phyloP scores from a whole-genome alignment of 176 grass and related monocot genomes.

The Elymus sibiricus region DNA sequence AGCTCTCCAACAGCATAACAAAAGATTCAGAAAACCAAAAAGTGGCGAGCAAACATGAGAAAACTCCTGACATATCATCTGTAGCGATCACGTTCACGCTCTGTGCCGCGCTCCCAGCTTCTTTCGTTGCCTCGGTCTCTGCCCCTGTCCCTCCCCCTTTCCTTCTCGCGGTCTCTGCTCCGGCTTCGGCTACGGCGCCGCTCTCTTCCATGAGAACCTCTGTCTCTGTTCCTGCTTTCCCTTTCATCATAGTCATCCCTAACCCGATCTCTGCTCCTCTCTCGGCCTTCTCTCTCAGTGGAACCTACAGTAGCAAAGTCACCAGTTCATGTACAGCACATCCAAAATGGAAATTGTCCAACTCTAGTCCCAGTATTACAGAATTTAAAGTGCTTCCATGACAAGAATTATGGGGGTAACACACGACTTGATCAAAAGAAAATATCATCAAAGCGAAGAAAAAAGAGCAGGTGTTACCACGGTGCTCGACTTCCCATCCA shows the following conservation, averaged over 20 bases:
- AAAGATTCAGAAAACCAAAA: constrained; percentile 4
- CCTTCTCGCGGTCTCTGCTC: constrained; percentile 54
- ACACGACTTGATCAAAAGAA: neutral
- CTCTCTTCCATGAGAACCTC: constrained; percentile 47
- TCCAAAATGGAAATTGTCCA: neutral
- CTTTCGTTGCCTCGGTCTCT: constrained; percentile 44
- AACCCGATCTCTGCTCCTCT: constrained; percentile 46
- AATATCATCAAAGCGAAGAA: neutral
- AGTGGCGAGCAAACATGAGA: neutral
- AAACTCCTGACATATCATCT: constrained; percentile 10
- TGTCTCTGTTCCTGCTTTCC: constrained; percentile 50
- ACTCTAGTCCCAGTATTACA: neutral
- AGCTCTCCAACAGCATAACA: neutral
- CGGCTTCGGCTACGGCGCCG: constrained; percentile 46
- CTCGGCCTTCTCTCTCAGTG: constrained; percentile 32
- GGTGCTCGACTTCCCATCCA: constrained; percentile 72
- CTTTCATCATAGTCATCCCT: constrained; percentile 40
- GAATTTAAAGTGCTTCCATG: neutral
- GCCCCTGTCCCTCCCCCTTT: constrained; percentile 55
- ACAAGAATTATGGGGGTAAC: neutral
- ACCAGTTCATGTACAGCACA: neutral
- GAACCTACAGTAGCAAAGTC: constrained; percentile 22
- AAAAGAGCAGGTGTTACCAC: constrained; percentile 41
- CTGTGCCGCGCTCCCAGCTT: constrained; percentile 37
- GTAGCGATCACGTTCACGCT: constrained; percentile 32